Base-by-base conservation (phyloP, 305 asterid genomes). In the Coffea humblotiana region DNA sequence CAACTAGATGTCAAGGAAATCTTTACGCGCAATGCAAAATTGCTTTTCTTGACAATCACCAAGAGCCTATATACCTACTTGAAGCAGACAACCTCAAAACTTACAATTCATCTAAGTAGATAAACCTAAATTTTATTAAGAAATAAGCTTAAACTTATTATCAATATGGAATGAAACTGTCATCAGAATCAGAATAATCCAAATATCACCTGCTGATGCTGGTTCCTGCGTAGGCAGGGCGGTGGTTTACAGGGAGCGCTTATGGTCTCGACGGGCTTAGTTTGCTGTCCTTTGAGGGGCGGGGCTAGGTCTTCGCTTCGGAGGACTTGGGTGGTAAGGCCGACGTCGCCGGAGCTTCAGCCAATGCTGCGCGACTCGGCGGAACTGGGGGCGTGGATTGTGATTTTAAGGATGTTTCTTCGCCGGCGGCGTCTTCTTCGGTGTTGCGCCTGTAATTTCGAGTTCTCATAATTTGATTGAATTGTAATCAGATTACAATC, bases 361-460 rank as follows among this genome's bases (percentile, higher is more conserved):
- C 73, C 65, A 60, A 35, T 12, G 65, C 58, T 66, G 68, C 68
- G 56, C n/a, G 74, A 43, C 60, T 35, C 77, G 25, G 64, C 63
- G 29, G 71, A 23, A 18, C 43, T 40, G 47, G 76, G 49, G 76
- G 49, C 6, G 64, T 73, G 0, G 66, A 51, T 76, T 77, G 85
- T 15, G 85, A 9, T 77, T 52, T 78, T 61, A 82, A 82, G 78
- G 85, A 80, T 37, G 88, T 47, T 77, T 84, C 78, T 68, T 84
- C 67, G 84, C 80, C 77, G 82, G 86, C 14, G 79, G 81, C 27
- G 84, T 77, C 70, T 75, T 82, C 51, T 84, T 47, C 77, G 77
- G 72, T 48, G 79, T 45, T 40, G 81, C 69, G 6, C 71, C 60
- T 21, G 79, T 8, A 54, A 54, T 70, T 79, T 71, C 85, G 75